Base-by-base conservation (phyloP, 1,284 basidiomycete species). In the Ceratobasidium sp. region DNA sequence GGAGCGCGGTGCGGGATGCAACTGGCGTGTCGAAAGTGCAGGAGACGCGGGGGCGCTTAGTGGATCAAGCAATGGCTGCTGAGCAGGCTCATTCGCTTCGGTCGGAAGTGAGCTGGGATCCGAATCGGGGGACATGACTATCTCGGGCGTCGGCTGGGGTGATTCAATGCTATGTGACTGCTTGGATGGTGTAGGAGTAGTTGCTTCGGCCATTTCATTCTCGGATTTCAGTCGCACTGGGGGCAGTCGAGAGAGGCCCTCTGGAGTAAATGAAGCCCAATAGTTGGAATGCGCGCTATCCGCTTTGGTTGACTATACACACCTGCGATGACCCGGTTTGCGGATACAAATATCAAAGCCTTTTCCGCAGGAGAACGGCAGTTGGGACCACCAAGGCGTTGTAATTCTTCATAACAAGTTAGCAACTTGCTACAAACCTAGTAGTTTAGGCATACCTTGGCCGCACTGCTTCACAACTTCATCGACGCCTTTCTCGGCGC, bases 321-420 rank as follows among this genome's bases (percentile, higher is more conserved):
- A 89, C 92, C 91, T 72, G 94, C 93, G 16, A 96, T 86, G 41
- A 92, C 83, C 78, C 93, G 92, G 80, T 98, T 95, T 0, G 93
- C 90, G 7, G 86, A 84, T 21, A 98, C 92, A 16, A 98, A 83
- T 7, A 95, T 84, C 1, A 88, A 87, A 3, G 91, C 88, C 80
- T 98, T 98, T 69, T 92, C 90, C 1, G 85, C 86, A 0, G 96
- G 95, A 18, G 89, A 88, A 43, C 88, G 84, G 74, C 88, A 88
- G 1, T 81, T 79, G 0, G 80, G 73, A 8, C 83, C 79, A 49
- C 93, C 88, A 6, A 98, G 82, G 67, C 87, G 87, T 46, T 89
- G 87, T 23, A 98, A 82, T 58, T 89, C 94, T 93, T 75, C 21
- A 72, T 47, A 49, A 71, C 77, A 26, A 74, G 73, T 23, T n/a